Evolutionary conservation across 495 filamentous ascomycete genomes (phyloP), one percentile per base, ranked within the genome.

Genomic region (Daldinia decipiens): DNA sequence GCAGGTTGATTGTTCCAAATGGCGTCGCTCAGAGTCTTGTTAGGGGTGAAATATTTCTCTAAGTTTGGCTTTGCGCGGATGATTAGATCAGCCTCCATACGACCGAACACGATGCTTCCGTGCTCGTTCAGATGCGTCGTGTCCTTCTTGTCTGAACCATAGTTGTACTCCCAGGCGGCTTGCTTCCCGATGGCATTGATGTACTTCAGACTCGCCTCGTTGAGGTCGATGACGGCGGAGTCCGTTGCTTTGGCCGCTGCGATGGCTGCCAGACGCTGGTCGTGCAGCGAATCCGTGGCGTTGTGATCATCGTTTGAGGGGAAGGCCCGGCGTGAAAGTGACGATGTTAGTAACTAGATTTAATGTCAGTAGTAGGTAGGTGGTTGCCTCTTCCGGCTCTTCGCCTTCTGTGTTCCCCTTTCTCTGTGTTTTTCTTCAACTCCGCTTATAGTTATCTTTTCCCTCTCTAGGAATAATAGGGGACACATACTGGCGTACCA

Each of bases 61-160:
- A 83, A 43, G 15, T 59, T 50, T 0, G 75, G 65, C 13, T 63
- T 66, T 3, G 66, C 68, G 32, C 67, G 62, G 0, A 68, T 56
- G 52, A 86, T 73, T 55, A 87, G 67, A 59, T 78, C 74, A 0
- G 78, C 79, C 43, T 86, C 77, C 66, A 87, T 77, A 1, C 79
- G 78, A 0, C 83, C 84, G 72, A 87, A 87, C 9, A 87, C 79
- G 3, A 79, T 57, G 6, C 71, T 76, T 0, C 83, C 84, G 34
- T 67, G 66, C 1, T 55, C 57, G 60, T 85, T 87, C 34, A 87
- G 64, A 76, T 87, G 84, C 6, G 85, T 86, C 52, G 77, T 70
- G 40, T 86, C 85, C 7, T 45, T 67, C 31, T 67, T 34, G 26
- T 73, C 65, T n/a, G 34, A 62, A 36, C 74, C 75, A 11, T 79